Percentiles rank a stretch among this genome's conserved stretches.
Evolutionary conservation across 2,329 filamentous ascomycete genomes (phyloP).

Genomic region (Hypoxylon sp.): DNA sequence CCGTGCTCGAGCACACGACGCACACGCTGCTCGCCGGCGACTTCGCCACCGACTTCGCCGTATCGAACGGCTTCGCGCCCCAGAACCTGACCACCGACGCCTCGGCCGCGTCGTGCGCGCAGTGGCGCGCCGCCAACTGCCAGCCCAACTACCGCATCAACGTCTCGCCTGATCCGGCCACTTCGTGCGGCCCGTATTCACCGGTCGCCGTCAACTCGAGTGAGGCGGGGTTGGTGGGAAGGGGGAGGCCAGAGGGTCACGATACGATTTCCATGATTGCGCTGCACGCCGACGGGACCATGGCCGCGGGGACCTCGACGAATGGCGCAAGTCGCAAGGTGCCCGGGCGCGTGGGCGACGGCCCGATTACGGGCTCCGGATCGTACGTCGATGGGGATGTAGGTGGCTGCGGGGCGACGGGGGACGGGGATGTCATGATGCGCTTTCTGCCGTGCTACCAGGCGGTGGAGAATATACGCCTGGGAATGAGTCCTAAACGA

Average conservation of each 20-base stretch:
- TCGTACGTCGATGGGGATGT: slow-evolving; percentile 69
- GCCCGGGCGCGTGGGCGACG: slow-evolving; percentile 69
- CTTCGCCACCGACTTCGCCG: slow-evolving; percentile 66
- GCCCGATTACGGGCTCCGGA: slow-evolving; percentile 68
- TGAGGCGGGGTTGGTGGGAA: slow-evolving; percentile 28
- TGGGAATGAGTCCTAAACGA: slow-evolving; percentile 62
- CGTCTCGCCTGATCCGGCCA: slow-evolving; percentile 60
- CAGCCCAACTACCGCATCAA: slow-evolving; percentile 67
- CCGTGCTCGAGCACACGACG: slow-evolving; percentile 65
- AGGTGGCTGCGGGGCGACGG: slow-evolving; percentile 69
- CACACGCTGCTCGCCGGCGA: slow-evolving; percentile 69
- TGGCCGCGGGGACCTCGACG: slow-evolving; percentile 70
- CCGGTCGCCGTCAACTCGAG: slow-evolving; percentile 52
- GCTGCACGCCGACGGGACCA: slow-evolving; percentile 60
- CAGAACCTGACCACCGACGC: slow-evolving; percentile 61
- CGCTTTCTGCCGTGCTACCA: slow-evolving; percentile 71
- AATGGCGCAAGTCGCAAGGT: slow-evolving; percentile 69
- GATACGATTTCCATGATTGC: slow-evolving; percentile 70
- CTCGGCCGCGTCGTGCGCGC: slow-evolving; percentile 58
- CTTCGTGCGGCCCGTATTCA: slow-evolving; percentile 64
- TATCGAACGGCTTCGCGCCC: slow-evolving; percentile 64
- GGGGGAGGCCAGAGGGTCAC: slow-evolving; percentile 53
- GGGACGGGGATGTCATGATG: slow-evolving; percentile 72
- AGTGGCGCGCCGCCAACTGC: slow-evolving; percentile 61
- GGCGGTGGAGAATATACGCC: slow-evolving; percentile 67